Evolutionary conservation across 352 stramenopile species (phyloP).

Genomic region (Saprolegnia diclina): DNA sequence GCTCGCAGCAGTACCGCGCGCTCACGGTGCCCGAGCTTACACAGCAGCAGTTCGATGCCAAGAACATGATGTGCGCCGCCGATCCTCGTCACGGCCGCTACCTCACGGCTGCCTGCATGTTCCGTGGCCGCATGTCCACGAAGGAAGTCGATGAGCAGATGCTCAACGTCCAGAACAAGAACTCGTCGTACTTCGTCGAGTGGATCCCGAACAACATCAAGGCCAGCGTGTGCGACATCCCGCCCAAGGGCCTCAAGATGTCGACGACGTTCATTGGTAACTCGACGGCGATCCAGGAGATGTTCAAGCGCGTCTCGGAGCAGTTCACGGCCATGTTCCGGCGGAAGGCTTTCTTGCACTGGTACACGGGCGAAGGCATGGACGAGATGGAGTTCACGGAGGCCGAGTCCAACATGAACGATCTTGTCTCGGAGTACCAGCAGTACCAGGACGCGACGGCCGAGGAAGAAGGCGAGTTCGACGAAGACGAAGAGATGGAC

Average conservation of each 20-base stretch:
- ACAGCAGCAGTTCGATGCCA: constrained; percentile 98
- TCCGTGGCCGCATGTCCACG: constrained; percentile 98
- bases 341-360: constrained; percentile 99
- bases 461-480: constrained; percentile 97
- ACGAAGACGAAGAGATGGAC: constrained; percentile 93
- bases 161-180: constrained; percentile 99
- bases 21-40: constrained; percentile 98
- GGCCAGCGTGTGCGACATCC: constrained; percentile 99
- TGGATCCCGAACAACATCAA: constrained; percentile 99
- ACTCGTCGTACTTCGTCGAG: constrained; percentile 99
- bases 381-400: constrained; percentile 99
- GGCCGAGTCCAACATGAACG: constrained; percentile 99
- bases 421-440: constrained; percentile 99
- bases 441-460: constrained; percentile 99
- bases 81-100: constrained; percentile 99
- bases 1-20: constrained; percentile 96
- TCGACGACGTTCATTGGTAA: constrained; percentile 98
- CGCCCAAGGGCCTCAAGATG: constrained; percentile 98
- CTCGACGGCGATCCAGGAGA: constrained; percentile 99
- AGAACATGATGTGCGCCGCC: constrained; percentile 99
- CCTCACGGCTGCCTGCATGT: constrained; percentile 99
- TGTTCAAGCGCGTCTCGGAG: constrained; percentile 99
- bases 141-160: constrained; percentile 99
- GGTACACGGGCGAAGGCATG: constrained; percentile 99
- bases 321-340: constrained; percentile 99